Evolutionary conservation across 257 asterid genomes (phyloP).

Genomic region (Misopates orontium): DNA sequence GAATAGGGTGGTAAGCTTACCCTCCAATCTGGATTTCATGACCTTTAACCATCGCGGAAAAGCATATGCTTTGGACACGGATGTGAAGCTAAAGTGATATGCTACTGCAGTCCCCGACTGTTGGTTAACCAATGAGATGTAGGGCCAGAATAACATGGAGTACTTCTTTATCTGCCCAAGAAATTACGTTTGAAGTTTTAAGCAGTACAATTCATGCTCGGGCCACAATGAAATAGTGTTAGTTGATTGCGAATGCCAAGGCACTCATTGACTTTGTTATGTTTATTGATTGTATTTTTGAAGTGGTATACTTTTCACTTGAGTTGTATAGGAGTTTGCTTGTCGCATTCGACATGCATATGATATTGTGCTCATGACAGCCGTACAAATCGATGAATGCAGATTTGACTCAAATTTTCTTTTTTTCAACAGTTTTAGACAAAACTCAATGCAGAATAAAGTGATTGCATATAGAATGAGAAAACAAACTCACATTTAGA

Average conservation of each 20-base stretch:
- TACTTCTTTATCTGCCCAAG: background rate
- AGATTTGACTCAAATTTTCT: too few species aligned
- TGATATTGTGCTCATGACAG: too few species aligned
- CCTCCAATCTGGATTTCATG: constrained; percentile 88
- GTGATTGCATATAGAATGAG: too few species aligned
- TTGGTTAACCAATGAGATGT: constrained; percentile 15
- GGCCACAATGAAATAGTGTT: background rate
- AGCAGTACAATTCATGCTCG: background rate
- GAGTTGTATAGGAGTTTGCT: too few species aligned
- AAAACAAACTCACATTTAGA: too few species aligned
- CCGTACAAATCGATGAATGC: too few species aligned
- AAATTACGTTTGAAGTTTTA: background rate
- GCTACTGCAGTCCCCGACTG: background rate
- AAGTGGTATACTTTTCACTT: constrained; percentile 3
- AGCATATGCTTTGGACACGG: constrained; percentile 60
- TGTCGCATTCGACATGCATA: too few species aligned
- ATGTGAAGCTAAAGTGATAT: constrained; percentile 57
- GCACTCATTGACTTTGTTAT: constrained; percentile 8
- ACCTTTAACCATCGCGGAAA: constrained; percentile 95
- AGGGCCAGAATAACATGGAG: constrained; percentile 19
- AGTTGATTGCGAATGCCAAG: constrained; percentile 2
- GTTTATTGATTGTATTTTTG: constrained; percentile 5
- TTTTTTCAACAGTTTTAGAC: too few species aligned
- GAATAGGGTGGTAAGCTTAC: constrained; percentile 77
- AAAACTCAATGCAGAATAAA: too few species aligned